Evolutionary conservation across 225 moss, liverwort and hornwort genomes (phyloP).

Genomic region (Antitrichia curtipendula): DNA sequence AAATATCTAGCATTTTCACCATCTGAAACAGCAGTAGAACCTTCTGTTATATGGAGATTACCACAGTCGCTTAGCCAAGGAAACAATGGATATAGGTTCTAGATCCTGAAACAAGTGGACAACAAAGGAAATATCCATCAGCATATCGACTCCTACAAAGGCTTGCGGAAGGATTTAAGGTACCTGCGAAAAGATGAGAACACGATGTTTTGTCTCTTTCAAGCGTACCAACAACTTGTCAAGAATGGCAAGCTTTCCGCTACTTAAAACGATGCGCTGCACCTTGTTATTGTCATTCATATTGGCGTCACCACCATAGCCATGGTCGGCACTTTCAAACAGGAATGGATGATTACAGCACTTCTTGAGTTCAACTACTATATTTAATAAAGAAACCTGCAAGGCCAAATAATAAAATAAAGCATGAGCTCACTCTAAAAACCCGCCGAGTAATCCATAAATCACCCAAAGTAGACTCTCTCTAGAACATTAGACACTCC

Average conservation of each 20-base stretch:
- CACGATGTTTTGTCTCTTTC: constrained; percentile 89
- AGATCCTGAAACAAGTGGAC: not conserved
- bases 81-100: not conserved
- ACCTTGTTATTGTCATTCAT: constrained; percentile 89
- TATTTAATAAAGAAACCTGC: constrained; percentile 98
- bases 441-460: not conserved
- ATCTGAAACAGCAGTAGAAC: constrained; percentile 44
- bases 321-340: constrained; percentile 98
- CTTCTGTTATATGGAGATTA: not conserved
- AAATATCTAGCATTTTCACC: constrained; percentile 96
- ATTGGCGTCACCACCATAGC: constrained; percentile 88
- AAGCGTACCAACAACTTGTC: constrained; percentile 91
- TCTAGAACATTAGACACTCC: not conserved
- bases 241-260: constrained; percentile 95
- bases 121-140: not conserved
- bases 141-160: not conserved
- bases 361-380: constrained; percentile 98
- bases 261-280: constrained; percentile 94
- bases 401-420: not conserved
- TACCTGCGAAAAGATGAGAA: constrained; percentile 98
- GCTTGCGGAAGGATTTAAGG: not conserved
- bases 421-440: not conserved
- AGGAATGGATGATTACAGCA: constrained; percentile 99
- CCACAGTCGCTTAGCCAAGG: not conserved
- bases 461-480: not conserved